Evolutionary conservation across 441 rosid species (phyloP), one percentile per base, ranked within the genome.

Genomic region (Corymbia calophylla): DNA sequence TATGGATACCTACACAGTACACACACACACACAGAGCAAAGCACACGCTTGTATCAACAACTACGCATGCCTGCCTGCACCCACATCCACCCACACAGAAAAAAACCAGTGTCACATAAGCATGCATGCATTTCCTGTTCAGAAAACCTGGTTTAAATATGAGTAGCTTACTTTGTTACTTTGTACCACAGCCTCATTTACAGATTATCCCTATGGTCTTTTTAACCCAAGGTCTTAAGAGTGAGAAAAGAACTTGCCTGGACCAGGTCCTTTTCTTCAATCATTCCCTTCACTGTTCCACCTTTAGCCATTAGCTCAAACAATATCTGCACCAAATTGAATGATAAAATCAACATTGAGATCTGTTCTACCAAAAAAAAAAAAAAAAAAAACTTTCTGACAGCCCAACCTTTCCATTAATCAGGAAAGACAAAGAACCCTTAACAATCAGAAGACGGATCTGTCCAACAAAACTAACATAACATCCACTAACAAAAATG

Each of bases 241-340:
- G 44, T 44, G 53, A 86, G 87, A 91, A 84, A 70, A 89, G 82
- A 87, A 94, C 98, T 94, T 95, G 88, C 99, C 98, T 97, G 98
- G 92, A 98, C 99, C 93, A 98, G 94, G 91, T 96, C 95, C 93
- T 96, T 97, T 89, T 92, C 98, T 92, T 95, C 91, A 88, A 97
- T 98, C 92, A 97, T 70, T 89, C 97, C 96, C 92, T 96, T 94
- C 86, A 96, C 99, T 19, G 98, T 97, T 92, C 98, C 99, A 91
- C 99, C 99, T 93, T 96, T 94, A 62, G 96, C 98, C 90, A 97
- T 92, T 87, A 98, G 95, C 93, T 96, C 99, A 93, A 95, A 94
- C 87, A 97, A 89, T 93, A 98, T 96, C 99, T 98, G 94, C 92
- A 88, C 51, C 84, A 77, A 77, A 90, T 64, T 54, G 32, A 86